These are phyloP conservation scores for Russula sp. DNA, from an alignment of 768 basidiomycete species.

Conservation along the genomic window DNA sequence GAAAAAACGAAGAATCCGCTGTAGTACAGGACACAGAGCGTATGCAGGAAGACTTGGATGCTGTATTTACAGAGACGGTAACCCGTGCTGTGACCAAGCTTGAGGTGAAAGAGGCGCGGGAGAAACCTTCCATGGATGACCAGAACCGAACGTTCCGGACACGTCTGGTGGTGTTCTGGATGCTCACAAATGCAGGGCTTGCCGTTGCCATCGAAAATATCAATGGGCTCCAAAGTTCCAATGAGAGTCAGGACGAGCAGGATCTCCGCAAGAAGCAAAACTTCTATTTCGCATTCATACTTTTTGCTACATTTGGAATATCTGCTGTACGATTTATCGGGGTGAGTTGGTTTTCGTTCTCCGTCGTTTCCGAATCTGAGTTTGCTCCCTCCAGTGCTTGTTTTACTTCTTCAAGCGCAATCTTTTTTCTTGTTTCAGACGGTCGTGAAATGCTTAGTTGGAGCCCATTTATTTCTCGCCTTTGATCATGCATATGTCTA, in stretches of 20 bases:
- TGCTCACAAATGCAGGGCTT: conserved; percentile 66
- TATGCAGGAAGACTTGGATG: conserved; percentile 85
- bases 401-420: conserved; percentile 82
- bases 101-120: conserved; percentile 58
- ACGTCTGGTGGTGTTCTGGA: conserved; percentile 79
- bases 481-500: conserved; percentile 8
- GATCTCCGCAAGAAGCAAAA: conserved; percentile 46
- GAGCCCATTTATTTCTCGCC: conserved; percentile 3
- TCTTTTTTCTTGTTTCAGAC: conserved; percentile 77
- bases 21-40: conserved; percentile 85
- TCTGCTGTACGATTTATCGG: conserved; percentile 71
- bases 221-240: conserved; percentile 53
- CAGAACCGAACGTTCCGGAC: conserved; percentile 92
- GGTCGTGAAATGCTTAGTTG: conserved; percentile 46
- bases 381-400: conserved; percentile 53
- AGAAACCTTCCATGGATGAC: conserved; percentile 85
- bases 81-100: conserved; percentile 79
- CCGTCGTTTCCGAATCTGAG: conserved; percentile 9
- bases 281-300: conserved; percentile 70
- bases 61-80: conserved; percentile 88
- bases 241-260: conserved; percentile 41
- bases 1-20: conserved; percentile 64
- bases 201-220: conserved; percentile 75
- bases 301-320: conserved; percentile 76
- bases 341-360: conserved; percentile 46